Evolutionary conservation across 208 protist species (phyloP), one percentile per base, ranked within the genome.

Genomic region (Novymonas esmeraldas): DNA sequence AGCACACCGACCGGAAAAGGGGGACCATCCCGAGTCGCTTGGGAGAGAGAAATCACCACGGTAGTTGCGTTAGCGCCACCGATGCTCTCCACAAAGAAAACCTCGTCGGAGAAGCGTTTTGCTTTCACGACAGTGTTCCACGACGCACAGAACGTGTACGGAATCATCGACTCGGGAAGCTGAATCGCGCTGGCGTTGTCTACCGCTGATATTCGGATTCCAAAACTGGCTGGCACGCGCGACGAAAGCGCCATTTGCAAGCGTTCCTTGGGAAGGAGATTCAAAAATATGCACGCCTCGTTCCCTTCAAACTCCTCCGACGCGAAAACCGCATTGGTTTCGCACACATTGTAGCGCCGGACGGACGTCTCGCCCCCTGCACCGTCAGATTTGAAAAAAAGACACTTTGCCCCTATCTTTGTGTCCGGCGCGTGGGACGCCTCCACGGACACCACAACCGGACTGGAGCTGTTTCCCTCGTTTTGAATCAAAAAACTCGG

Each of bases 401-500:
- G 54, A 78, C 52, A 63, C 29, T 57, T 70, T 3, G 59, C 5
- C 18, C 56, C 62, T 61, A 29, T 73, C 13, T 65, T 22, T 0
- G 33, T 11, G 34, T 63, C 33, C 5, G 33, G 11, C 10, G 14
- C n/a, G 24, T 24, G 22, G 9, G 55, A 46, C 7, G 71, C 41
- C 9, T 44, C 5, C 24, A 90, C 26, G 0, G 81, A 72, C 46
- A 90, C 58, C 66, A 85, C 78, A 22, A 90, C 50, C 29, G 74
- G 70, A 10, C 64, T 64, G 33, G 68, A 55, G 11, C 11, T 16
- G 33, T 55, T 68, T n/a, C 65, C 68, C 20, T 45, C 46, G 49
- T 87, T 90, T 64, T 79, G 70, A 34, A 90, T 52, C n/a, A 79
- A 68, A 76, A 84, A 87, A 16, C 73, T 78, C 11, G 77, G 67